Percentiles rank a stretch among this genome's conserved stretches.
Conservation (phyloP, 176 grass and related monocot species). For the Lolium perenne region DNA sequence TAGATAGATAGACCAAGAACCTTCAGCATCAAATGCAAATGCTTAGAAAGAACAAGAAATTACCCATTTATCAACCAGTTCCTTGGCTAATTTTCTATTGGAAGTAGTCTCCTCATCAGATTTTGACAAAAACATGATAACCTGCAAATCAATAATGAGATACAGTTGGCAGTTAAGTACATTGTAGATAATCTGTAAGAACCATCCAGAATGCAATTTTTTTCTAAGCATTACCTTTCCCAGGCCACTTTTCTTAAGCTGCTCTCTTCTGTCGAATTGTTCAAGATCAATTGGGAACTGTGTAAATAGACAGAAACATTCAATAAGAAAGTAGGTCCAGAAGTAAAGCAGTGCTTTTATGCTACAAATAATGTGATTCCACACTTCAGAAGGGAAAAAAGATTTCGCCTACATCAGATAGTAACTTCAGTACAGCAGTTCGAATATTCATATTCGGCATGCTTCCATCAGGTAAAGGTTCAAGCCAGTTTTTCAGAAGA, state of each 20-base stretch:
- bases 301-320: constrained; percentile 37
- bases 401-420: constrained; percentile 68
- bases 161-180: constrained; percentile 1
- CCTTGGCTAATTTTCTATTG: constrained; percentile 93
- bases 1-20: neutral
- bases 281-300: constrained; percentile 97
- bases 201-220: constrained; percentile 1
- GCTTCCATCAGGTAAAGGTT: constrained; percentile 92
- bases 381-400: constrained; percentile 17
- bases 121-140: constrained; percentile 99
- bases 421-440: constrained; percentile 83
- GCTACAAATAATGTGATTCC: neutral
- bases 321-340: constrained; percentile 34
- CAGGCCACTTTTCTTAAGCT: constrained; percentile 96
- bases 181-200: neutral
- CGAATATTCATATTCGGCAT: constrained; percentile 97
- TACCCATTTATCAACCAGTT: constrained; percentile 99
- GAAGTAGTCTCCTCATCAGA: constrained; percentile 96
- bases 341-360: neutral
- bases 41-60: constrained; percentile 31
- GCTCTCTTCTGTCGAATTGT: constrained; percentile 87
- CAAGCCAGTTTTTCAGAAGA: constrained; percentile 94
- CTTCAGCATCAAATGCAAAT: constrained; percentile 16
- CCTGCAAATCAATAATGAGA: constrained; percentile 48
- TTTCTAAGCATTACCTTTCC: constrained; percentile 67